Base-by-base conservation (phyloP, 176 grass and related monocot species). In the Carex parvula region DNA sequence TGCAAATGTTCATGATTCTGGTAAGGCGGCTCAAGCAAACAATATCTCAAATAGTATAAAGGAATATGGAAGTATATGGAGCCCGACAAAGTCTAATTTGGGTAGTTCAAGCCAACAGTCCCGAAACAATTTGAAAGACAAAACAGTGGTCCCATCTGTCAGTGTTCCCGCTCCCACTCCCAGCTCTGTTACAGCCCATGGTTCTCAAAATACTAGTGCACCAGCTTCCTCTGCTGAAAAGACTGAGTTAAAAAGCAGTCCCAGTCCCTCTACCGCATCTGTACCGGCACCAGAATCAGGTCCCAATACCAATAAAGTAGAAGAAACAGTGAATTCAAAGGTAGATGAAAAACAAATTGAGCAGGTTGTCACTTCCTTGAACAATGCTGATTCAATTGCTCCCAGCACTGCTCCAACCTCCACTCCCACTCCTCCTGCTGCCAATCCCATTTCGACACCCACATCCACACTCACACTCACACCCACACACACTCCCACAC, bases 61-160 rank as follows among this genome's bases (percentile, higher is more conserved):
- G 62, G 90, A 92, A 63, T 88, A 59, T 64, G 88, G 66, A 80
- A 84, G 71, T 89, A 79, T 88, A 84, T 87, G 86, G 93, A 98
- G 81, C 88, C 72, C 86, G 69, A 87, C 80, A 16, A 84, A 70
- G 79, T 37, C 73, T 89, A 92, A 85, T 9, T 33, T 32, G 52
- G 84, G 39, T 73, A 79, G 39, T 83, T 76, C 1, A 17, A 87
- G 84, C 86, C 83, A 87, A 52, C 88, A 94, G 69, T 76, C 86
- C 70, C 87, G 79, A 81, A 89, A 77, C 69, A 71, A 84, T 74
- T 86, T 86, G 70, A 82, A 81, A 73, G 52, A 84, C 84, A 87
- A 82, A 77, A 20, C 33, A 20, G 75, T 55, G 84, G 75, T 48
- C 53, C 73, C 84, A 84, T 74, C 87, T 79, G 83, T 68, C 29